These are phyloP conservation scores for Ganoderma lingzhi DNA, from an alignment of 1,284 basidiomycete species.

Conservation along the genomic window DNA sequence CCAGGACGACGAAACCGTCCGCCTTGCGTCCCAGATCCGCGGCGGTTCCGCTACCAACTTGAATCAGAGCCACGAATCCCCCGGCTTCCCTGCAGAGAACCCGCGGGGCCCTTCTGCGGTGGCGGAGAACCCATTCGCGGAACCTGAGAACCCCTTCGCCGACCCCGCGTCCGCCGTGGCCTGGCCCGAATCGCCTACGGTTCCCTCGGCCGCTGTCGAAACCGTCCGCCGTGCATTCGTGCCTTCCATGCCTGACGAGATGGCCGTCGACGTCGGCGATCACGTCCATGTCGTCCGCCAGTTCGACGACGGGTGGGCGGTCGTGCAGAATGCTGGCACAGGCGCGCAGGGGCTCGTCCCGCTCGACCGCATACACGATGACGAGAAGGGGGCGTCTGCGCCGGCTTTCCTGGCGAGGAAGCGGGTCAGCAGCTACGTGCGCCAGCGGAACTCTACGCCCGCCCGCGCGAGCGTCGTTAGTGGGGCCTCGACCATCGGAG, in stretches of 20 bases:
- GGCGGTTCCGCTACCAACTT: slow-evolving; percentile 22
- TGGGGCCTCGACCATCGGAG: slow-evolving; percentile 21
- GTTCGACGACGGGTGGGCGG: slow-evolving; percentile 79
- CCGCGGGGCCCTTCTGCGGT: slow-evolving; percentile 8
- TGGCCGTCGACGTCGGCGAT: slow-evolving; percentile 60
- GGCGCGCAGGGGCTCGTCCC: slow-evolving; percentile 56
- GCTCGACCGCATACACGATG: slow-evolving; percentile 63
- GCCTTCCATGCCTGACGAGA: slow-evolving; percentile 66
- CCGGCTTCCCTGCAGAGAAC: slow-evolving; percentile 25
- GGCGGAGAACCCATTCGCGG: slow-evolving; percentile 48
- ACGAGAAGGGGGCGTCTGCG: slow-evolving; percentile 54
- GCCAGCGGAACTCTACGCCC: slow-evolving; percentile 13
- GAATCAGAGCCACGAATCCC: slow-evolving; percentile 25
- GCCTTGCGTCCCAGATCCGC: slow-evolving; percentile 21
- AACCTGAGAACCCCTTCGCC: slow-evolving; percentile 30
- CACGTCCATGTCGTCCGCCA: slow-evolving; percentile 57
- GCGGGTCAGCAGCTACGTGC: slow-evolving; percentile 51
- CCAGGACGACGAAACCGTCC: slow-evolving; percentile 19
- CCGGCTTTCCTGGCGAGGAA: slow-evolving; percentile 59
- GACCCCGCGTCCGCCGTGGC: slow-evolving; percentile 34
- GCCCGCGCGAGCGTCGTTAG: slow-evolving; percentile 24
- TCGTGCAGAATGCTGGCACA: slow-evolving; percentile 44
- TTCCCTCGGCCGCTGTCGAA: slow-evolving; percentile 51
- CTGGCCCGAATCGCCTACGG: slow-evolving; percentile 35
- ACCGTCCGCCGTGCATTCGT: slow-evolving; percentile 62